Evolutionary conservation across 2,329 filamentous ascomycete species (phyloP), one percentile per base, ranked within the genome.

Genomic region (Trichoderma citrinoviride): DNA sequence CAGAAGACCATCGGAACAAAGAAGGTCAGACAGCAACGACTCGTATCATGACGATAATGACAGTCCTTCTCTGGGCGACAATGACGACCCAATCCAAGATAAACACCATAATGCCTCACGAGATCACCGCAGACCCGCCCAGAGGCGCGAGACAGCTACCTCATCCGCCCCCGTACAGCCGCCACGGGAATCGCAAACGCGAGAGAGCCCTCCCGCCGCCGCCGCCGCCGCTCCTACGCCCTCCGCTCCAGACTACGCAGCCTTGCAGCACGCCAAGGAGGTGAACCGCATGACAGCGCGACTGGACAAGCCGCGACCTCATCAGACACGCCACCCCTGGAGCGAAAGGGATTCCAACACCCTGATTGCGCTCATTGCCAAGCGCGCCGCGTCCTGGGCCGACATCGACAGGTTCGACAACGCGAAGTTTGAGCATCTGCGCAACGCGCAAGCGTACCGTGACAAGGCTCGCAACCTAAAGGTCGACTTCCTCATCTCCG

Each of bases 381-480:
- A 69, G 17, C 68, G 64, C 21, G 62, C 69, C 17, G 72, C 71
- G 19, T 61, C 60, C 7, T 79, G 76, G 76, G 57, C 75, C 49
- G n/a, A 14, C 43, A 79, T 79, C 2, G 68, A 77, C 65, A 70
- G 67, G 27, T 46, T 70, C 5, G 73, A 77, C 29, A 69, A 70
- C 0, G 37, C 76, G 19, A 65, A 64, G 2, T 85, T 85, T 61
- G 75, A 82, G 49, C 68, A 73, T 17, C 71, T 71, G 2, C 82
- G 84, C 56, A 80, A 81, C 69, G 84, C 86, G 74, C 84, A 86
- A 72, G 81, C 82, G 5, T 78, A 84, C 64, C 83, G 84, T 7
- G 84, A 87, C 77, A 84, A 83, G 73, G 84, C 84, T n/a, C 81
- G 84, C 56, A 81, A 84, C 64, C 68, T 85, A 62, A 87, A 87